Percentiles rank a stretch among this genome's conserved stretches.
These are phyloP conservation scores for Lasiosphaeria miniovina DNA, from an alignment of 495 filamentous ascomycete species.

Conservation along the genomic window DNA sequence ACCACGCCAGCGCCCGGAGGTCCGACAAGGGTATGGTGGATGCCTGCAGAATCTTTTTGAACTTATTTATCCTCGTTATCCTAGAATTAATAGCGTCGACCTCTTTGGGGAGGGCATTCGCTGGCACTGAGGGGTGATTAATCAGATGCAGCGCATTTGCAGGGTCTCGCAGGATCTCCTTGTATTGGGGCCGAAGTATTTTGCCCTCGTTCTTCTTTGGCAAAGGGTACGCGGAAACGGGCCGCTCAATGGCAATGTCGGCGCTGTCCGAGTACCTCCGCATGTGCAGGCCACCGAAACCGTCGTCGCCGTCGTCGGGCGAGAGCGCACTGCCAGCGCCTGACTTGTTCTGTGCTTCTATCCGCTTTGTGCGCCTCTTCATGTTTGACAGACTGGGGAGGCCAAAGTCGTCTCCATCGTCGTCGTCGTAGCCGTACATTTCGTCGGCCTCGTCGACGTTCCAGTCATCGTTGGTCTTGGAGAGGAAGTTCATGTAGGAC, in stretches of 20 bases:
- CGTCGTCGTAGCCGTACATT: constrained; percentile 65
- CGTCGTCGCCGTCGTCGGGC: constrained; percentile 19
- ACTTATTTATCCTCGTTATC: constrained; percentile 96
- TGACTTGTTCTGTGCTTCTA: constrained; percentile 38
- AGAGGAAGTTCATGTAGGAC: constrained; percentile 73
- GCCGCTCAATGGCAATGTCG: constrained; percentile 87
- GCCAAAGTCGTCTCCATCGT: constrained; percentile 93
- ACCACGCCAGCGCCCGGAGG: constrained; percentile 83
- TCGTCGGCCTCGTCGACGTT: constrained; percentile 63
- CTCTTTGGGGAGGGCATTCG: constrained; percentile 77
- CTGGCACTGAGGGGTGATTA: constrained; percentile 72
- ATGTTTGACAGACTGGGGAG: constrained; percentile 86
- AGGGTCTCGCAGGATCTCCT: constrained; percentile 91
- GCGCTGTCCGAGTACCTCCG: constrained; percentile 68
- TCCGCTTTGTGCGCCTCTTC: constrained; percentile 64
- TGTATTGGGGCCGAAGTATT: constrained; percentile 94
- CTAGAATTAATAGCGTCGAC: constrained; percentile 81
- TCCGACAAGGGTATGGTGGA: constrained; percentile 83
- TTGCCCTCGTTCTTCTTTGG: constrained; percentile 88
- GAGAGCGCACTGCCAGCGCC: constrained; percentile 13
- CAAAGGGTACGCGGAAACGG: constrained; percentile 81
- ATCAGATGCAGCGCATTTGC: constrained; percentile 95
- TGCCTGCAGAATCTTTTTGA: constrained; percentile 90
- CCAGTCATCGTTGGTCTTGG: constrained; percentile 75
- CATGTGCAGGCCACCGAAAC: constrained; percentile 22